Conservation (phyloP, 2,329 filamentous ascomycete species). For the Trichoderma atrobrunneum region DNA sequence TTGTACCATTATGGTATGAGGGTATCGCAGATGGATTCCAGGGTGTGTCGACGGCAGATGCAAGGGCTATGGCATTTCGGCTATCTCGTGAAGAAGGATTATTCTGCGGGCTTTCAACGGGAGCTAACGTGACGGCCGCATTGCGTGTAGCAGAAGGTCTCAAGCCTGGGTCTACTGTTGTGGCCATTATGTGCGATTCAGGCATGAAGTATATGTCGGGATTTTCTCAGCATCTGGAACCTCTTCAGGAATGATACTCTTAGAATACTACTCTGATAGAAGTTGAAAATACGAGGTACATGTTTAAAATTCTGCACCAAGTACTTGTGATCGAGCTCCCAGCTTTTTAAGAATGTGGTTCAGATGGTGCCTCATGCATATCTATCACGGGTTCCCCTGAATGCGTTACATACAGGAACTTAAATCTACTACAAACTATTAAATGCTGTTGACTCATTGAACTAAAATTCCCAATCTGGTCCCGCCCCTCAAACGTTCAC, state of each 20-base stretch:
- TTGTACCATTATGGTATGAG: conserved; percentile 2
- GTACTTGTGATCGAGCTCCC: not conserved
- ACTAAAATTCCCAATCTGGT: too few species aligned
- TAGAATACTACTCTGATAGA: not conserved
- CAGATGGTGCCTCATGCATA: not conserved
- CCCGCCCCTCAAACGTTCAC: too few species aligned
- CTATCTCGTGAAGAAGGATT: not conserved
- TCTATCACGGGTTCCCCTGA: not conserved
- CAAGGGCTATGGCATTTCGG: not conserved
- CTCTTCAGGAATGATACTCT: not conserved
- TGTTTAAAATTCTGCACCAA: not conserved
- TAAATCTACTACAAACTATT: not conserved
- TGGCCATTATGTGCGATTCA: conserved; percentile 12
- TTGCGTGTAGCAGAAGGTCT: conserved; percentile 5
- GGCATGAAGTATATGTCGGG: conserved; percentile 11
- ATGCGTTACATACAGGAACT: not conserved
- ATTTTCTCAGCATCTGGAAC: not conserved
- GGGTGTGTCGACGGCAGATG: not conserved
- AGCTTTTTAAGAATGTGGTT: too few species aligned
- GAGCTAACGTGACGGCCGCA: conserved; percentile 1
- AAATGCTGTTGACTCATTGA: too few species aligned
- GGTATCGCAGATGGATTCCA: conserved; percentile 10
- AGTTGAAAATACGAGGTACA: not conserved
- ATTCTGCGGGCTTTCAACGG: conserved; percentile 11
- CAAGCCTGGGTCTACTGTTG: conserved; percentile 4